Base-by-base conservation (phyloP, 805 yeast species). In the Starmerella bombi region DNA sequence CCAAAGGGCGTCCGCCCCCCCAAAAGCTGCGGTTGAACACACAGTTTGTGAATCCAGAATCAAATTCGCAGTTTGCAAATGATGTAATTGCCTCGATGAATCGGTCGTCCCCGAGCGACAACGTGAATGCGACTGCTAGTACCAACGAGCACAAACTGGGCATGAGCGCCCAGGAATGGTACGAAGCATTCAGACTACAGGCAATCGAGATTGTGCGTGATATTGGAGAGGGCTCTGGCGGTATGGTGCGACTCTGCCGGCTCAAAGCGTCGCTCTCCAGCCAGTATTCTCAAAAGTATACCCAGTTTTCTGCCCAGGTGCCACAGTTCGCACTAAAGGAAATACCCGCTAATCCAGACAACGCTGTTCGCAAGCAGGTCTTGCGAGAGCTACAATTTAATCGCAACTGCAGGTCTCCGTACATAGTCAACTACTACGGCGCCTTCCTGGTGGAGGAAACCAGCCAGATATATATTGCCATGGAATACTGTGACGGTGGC, bases 401-500 rank as follows among this genome's bases (percentile, higher is more conserved):
- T 59, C 71, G 82, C 49, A 69, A 77, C 30, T 88, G 93, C 57
- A 68, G 74, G 52, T 79, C 88, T 30, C 83, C 84, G 3, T 79
- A 75, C 56, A 91, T 91, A 46, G 97, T 88, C 20, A 72, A 76
- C 58, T 91, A 91, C 59, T 88, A 83, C 58, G 98, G 98, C 6
- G 85, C 94, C 48, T 91, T 82, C 55, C 66, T 82, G 49, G 77
- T 80, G 51, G 82, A 78, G 53, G 71, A 71, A 42, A 75, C 71
- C 45, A 80, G 85, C 22, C 74, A 85, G 54, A 85, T 91, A 31
- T 85, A 82, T 50, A 91, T 91, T 22, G 84, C 94, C 36, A 91
- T 91, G 97, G 98, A 91, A 60, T 91, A 74, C 59, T 91, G 93
- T 85, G 94, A 85, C 20, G 97, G 96, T 1, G 72, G 75, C 32